Percentiles rank a stretch among this genome's conserved stretches.
Conservation (phyloP, 768 basidiomycete genomes). For the Pisolithus sp. region DNA sequence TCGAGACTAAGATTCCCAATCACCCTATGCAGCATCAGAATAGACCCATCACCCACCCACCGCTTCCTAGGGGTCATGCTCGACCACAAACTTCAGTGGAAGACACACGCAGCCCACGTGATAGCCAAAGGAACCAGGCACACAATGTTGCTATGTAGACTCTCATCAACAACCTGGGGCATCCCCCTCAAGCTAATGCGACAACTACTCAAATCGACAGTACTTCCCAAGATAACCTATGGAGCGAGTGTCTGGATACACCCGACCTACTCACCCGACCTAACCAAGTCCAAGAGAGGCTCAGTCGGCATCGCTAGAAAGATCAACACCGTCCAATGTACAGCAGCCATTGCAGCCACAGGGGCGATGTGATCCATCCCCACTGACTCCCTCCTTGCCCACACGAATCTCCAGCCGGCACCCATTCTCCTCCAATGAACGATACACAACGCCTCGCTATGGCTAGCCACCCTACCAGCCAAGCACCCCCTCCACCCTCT, state of each 20-base stretch:
- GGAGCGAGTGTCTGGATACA: neutral
- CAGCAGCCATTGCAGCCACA: neutral
- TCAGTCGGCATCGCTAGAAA: neutral
- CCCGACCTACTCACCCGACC: neutral
- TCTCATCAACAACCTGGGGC: too few species aligned
- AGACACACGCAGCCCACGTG: neutral
- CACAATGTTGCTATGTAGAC: neutral
- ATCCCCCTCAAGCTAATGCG: too few species aligned
- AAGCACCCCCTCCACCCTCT: too few species aligned
- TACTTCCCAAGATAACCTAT: neutral
- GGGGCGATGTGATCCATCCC: neutral
- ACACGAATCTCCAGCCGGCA: neutral
- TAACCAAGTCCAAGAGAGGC: neutral
- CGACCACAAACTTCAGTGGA: conserved; percentile 1
- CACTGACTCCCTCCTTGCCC: too few species aligned
- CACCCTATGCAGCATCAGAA: neutral
- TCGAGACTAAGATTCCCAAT: neutral
- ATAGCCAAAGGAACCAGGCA: neutral
- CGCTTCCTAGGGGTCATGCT: conserved; percentile 4
- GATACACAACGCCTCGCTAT: neutral
- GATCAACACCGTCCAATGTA: neutral
- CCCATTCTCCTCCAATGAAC: too few species aligned
- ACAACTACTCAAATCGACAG: neutral
- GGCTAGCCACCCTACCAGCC: too few species aligned
- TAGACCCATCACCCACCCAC: neutral